A percentile compares a stretch with the other conserved stretches of the same genome.
Conservation (phyloP, 768 basidiomycete species). For the Lyophyllum shimeji region DNA sequence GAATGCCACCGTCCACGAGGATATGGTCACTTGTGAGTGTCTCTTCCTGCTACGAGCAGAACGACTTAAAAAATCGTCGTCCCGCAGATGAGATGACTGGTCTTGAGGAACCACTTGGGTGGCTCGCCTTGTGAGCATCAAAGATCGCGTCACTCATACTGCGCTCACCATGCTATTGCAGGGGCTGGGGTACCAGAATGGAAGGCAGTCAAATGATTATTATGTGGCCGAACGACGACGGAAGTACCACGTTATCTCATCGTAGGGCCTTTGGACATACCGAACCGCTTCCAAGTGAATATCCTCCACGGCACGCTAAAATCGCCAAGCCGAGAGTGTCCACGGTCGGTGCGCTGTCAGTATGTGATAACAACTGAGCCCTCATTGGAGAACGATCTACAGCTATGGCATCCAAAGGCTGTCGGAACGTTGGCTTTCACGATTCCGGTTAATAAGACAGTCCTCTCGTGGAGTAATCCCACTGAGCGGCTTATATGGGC, state of each 20-base stretch:
- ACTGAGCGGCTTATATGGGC: slow-evolving; percentile 41
- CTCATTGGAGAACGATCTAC: neutral
- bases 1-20: slow-evolving; percentile 42
- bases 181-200: slow-evolving; percentile 54
- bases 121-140: slow-evolving; percentile 49
- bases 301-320: slow-evolving; percentile 47
- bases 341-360: slow-evolving; percentile 24
- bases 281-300: slow-evolving; percentile 43
- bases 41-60: neutral
- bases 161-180: slow-evolving; percentile 19
- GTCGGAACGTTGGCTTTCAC: slow-evolving; percentile 41
- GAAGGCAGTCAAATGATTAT: slow-evolving; percentile 56
- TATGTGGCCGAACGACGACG: slow-evolving; percentile 49
- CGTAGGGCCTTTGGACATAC: slow-evolving; percentile 45
- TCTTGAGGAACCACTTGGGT: slow-evolving; percentile 41
- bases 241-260: slow-evolving; percentile 57
- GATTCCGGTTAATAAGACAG: slow-evolving; percentile 37
- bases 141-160: neutral
- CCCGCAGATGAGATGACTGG: slow-evolving; percentile 44
- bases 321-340: slow-evolving; percentile 33
- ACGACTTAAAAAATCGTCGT: neutral
- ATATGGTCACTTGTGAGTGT: slow-evolving; percentile 45
- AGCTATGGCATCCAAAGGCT: slow-evolving; percentile 29
- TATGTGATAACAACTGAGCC: neutral
- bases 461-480: slow-evolving; percentile 23